Evolutionary conservation across 441 rosid genomes (phyloP).

Genomic region (Pelargonium myrrhifolium): DNA sequence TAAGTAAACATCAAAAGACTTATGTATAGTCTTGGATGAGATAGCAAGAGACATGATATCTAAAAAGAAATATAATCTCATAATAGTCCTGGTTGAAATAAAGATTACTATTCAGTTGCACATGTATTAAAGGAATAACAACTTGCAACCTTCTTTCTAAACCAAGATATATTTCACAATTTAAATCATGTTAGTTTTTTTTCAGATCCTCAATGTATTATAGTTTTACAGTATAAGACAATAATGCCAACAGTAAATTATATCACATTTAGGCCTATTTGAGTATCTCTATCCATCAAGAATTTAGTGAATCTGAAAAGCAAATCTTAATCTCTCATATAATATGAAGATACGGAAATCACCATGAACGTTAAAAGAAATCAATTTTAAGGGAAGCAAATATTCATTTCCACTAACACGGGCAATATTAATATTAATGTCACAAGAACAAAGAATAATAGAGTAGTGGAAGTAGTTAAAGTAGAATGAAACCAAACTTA

Average conservation of each 20-base stretch:
- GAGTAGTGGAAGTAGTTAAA: not conserved
- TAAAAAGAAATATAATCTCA: not conserved
- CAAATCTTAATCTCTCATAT: not conserved
- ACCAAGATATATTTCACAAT: not conserved
- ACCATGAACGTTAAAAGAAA: not conserved
- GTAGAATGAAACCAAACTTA: slow-evolving; percentile 24
- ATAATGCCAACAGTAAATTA: not conserved
- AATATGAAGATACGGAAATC: not conserved
- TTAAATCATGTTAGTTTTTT: not conserved
- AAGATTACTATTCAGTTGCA: not conserved
- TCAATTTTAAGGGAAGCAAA: not conserved
- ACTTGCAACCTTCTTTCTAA: not conserved
- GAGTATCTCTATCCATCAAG: not conserved
- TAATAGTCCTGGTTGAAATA: not conserved
- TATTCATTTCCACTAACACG: not conserved
- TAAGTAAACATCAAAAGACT: not conserved
- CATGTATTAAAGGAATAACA: not conserved
- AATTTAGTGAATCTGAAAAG: not conserved
- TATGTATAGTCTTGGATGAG: not conserved
- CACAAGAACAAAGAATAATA: not conserved
- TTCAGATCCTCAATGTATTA: not conserved
- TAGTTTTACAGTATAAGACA: not conserved
- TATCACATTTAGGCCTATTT: not conserved
- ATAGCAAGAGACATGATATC: not conserved
- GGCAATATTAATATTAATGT: not conserved